phyloP scores from a whole-genome alignment of 2,329 filamentous ascomycete genomes.

The Venturia asperata region DNA sequence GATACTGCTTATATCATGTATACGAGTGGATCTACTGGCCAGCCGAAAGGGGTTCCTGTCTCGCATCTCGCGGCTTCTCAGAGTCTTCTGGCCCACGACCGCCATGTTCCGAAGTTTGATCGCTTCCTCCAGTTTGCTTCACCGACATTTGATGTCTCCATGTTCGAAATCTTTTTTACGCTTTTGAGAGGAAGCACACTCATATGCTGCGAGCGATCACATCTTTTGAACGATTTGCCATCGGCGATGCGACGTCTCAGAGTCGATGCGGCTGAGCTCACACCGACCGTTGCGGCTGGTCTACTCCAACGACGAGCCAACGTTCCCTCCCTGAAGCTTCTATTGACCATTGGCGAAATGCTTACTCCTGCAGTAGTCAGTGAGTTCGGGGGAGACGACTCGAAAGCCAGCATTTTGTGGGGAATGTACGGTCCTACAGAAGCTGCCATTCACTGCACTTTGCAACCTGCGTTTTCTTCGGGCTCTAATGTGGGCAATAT shows the following conservation, averaged over 20 bases:
- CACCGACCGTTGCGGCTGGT: constrained; percentile 77
- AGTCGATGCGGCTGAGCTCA: constrained; percentile 81
- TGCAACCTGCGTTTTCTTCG: constrained; percentile 56
- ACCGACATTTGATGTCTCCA: constrained; percentile 87
- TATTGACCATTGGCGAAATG: constrained; percentile 92
- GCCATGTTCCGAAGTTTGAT: constrained; percentile 65
- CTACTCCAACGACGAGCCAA: constrained; percentile 60
- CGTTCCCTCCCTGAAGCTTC: constrained; percentile 60
- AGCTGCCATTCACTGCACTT: constrained; percentile 81
- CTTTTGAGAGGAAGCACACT: constrained; percentile 66
- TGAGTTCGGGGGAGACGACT: constrained; percentile 63
- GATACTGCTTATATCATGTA: constrained; percentile 83
- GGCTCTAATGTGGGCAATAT: constrained; percentile 59
- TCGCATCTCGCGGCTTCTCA: constrained; percentile 76
- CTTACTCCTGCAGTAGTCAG: constrained; percentile 67
- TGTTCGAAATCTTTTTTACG: constrained; percentile 93
- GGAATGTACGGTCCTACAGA: constrained; percentile 95
- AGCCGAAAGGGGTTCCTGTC: constrained; percentile 78
- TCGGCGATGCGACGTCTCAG: constrained; percentile 55
- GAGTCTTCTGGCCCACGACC: constrained; percentile 72
- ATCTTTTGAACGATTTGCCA: constrained; percentile 70
- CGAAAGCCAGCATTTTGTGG: constrained; percentile 61
- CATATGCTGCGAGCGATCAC: constrained; percentile 59
- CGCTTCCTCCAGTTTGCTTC: constrained; percentile 88
- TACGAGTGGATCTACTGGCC: constrained; percentile 82